Base-by-base conservation (phyloP, 768 basidiomycete genomes). In the Leccinum obscurum region DNA sequence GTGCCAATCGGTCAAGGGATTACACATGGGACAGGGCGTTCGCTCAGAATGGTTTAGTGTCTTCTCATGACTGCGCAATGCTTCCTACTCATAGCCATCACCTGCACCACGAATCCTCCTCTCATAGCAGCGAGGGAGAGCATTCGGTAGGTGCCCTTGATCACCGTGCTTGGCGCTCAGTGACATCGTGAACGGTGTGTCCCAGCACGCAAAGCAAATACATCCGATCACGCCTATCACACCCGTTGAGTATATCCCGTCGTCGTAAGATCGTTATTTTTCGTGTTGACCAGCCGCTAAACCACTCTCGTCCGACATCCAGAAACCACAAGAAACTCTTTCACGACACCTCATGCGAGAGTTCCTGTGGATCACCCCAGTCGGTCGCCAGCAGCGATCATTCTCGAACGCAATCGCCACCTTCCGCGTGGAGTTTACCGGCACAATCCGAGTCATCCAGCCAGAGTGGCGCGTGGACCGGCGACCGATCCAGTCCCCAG, bases 351-450 rank as follows among this genome's bases (percentile, higher is more conserved):
- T 70, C 74, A 51, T 61, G 63, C 44, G 74, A 69, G 56, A 67
- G 69, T 53, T 62, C 72, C 34, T 71, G 68, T 61, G 65, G 62
- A 51, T 74, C 72, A 20, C 70, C 72, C 48, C 67, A 66, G 66
- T 72, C 73, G 64, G 66, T 76, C 54, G 60, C 68, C 57, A 75
- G 77, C 63, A 83, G 81, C 64, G 79, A 80, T 55, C 75, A 79
- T 53, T 80, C 83, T n/a, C 79, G 82, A 22, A 70, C 68, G n/a
- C 73, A 76, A 59, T 79, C 84, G 22, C 78, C 78, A 49, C 79
- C 81, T 39, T 78, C 81, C 17, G 74, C 69, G 67, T 65, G 74
- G 77, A 50, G 75, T 76, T 59, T 81, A 75, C 37, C 76, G 73
- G 20, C 73, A 60, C 62, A 74, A 66, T 56, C 79, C 71, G 58